phyloP scores from a whole-genome alignment of 2,329 filamentous ascomycete genomes.

The Stagonosporopsis rhizophila region DNA sequence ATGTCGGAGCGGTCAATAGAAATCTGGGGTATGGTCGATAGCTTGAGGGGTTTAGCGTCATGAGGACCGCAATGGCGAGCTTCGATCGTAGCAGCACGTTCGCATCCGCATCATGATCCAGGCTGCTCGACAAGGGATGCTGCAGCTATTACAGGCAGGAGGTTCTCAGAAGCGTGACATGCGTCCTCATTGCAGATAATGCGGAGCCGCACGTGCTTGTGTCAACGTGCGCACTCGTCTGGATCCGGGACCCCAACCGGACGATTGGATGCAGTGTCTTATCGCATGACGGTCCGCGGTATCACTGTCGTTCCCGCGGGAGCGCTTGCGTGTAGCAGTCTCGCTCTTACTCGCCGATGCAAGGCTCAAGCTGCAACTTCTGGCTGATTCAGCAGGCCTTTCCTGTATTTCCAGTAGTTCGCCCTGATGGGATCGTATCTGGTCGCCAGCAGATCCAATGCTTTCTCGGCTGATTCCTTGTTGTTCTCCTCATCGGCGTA shows the following conservation, averaged over 20 bases:
- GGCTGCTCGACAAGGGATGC: slow-evolving; percentile 11
- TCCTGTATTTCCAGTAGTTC: slow-evolving; percentile 90
- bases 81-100: slow-evolving; percentile 21
- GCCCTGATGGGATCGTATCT: slow-evolving; percentile 91
- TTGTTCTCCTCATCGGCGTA: slow-evolving; percentile 62
- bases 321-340: background rate
- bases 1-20: slow-evolving; percentile 23
- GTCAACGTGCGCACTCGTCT: slow-evolving; percentile 8
- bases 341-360: slow-evolving; percentile 3
- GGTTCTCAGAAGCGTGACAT: slow-evolving; percentile 3
- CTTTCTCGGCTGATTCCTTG: slow-evolving; percentile 69
- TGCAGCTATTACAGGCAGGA: slow-evolving; percentile 19
- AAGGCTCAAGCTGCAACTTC: slow-evolving; percentile 30
- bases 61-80: slow-evolving; percentile 28
- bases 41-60: slow-evolving; percentile 27
- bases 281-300: slow-evolving; percentile 5
- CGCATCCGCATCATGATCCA: slow-evolving; percentile 20
- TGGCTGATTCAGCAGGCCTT: slow-evolving; percentile 45
- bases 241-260: slow-evolving; percentile 30
- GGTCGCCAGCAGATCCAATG: slow-evolving; percentile 75
- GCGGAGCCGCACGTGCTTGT: slow-evolving; percentile 26
- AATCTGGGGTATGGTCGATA: slow-evolving; percentile 20
- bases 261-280: slow-evolving; percentile 28
- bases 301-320: slow-evolving; percentile 8
- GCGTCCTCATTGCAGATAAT: slow-evolving; percentile 11